phyloP scores from a whole-genome alignment of 495 filamentous ascomycete genomes.

The Daldinia grandis region DNA sequence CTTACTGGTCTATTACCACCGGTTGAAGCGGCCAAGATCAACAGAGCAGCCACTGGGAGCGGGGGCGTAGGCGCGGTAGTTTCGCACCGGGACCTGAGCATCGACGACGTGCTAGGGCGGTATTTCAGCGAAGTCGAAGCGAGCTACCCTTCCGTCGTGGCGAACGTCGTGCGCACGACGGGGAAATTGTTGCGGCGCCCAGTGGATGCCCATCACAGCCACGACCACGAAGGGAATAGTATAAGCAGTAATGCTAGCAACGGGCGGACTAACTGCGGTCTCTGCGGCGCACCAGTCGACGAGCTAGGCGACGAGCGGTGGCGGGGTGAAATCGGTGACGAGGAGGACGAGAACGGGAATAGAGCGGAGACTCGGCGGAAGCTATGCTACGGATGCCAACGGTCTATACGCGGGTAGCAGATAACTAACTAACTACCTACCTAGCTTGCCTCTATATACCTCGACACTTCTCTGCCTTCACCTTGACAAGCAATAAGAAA shows the following conservation, averaged over 20 bases:
- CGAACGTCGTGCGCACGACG: slow-evolving; percentile 90
- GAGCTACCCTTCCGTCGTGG: slow-evolving; percentile 89
- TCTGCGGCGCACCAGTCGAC: slow-evolving; percentile 62
- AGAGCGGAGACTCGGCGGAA: slow-evolving; percentile 2
- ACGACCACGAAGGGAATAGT: not conserved
- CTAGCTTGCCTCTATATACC: not conserved
- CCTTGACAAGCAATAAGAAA: not conserved
- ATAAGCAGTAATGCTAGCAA: not conserved
- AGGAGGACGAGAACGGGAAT: slow-evolving; percentile 11
- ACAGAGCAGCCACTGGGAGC: slow-evolving; percentile 25
- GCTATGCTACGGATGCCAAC: slow-evolving; percentile 64
- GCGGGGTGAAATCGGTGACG: slow-evolving; percentile 57
- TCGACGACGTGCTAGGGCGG: slow-evolving; percentile 87
- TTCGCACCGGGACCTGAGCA: slow-evolving; percentile 78
- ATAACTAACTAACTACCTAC: not conserved
- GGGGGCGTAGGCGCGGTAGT: slow-evolving; percentile 54
- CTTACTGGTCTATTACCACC: slow-evolving; percentile 59
- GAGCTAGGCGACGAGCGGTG: slow-evolving; percentile 57
- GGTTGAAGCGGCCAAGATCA: not conserved
- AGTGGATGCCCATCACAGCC: not conserved
- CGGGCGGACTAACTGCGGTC: slow-evolving; percentile 48
- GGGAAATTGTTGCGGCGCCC: slow-evolving; percentile 71
- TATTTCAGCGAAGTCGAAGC: slow-evolving; percentile 89
- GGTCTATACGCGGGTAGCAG: slow-evolving; percentile 52
- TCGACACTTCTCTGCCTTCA: not conserved